Base-by-base conservation (phyloP, 2,329 filamentous ascomycete genomes). In the Dactylellina parvicollis region DNA sequence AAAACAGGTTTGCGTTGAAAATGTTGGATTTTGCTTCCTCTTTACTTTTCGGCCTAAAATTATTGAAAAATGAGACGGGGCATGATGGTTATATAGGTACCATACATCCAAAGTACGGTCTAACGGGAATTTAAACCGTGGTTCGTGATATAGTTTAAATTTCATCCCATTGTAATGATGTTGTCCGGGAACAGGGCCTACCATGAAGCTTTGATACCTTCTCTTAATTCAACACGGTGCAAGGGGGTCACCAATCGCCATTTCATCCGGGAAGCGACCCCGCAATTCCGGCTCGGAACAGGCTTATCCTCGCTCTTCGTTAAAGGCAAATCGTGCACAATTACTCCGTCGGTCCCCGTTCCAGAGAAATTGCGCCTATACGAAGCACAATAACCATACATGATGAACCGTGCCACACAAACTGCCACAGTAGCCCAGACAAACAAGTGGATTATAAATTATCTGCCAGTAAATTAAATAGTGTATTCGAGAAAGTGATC, bases 201-300 rank as follows among this genome's bases (percentile, higher is more conserved):
- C 12, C 26, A 16, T 40, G 50, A 42, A 61, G 47, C 24, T 46
- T 40, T 42, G 4, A 20, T 12, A 24, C 18, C 7, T n/a, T 4
- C 32, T n/a, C 44, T 69, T 42, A 44, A 60, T 59, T 16, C 47
- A 38, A 52, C 34, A 60, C 46, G 24, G 32, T 38, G 24, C 55
- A 65, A 52, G 59, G 40, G 50, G 4, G 44, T 28, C 22, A 36
- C 54, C 50, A 46, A 20, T n/a, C n/a, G n/a, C 46, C 46, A 66
- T 56, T 54, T 66, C 69, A 60, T 32, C 60, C 69, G 69, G 69
- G 60, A 73, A 73, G 69, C 69, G 69, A 73, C 69, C 69, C 69
- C 69, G 69, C 69, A 60, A 47, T 66, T 73, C 69, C 69, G 69
- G 52, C 42, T 46, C 42, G 47, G 24, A 38, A 44, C 34, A 32